These are phyloP conservation scores for Lycium barbarum DNA, from an alignment of 257 asterid genomes.

Conservation along the genomic window DNA sequence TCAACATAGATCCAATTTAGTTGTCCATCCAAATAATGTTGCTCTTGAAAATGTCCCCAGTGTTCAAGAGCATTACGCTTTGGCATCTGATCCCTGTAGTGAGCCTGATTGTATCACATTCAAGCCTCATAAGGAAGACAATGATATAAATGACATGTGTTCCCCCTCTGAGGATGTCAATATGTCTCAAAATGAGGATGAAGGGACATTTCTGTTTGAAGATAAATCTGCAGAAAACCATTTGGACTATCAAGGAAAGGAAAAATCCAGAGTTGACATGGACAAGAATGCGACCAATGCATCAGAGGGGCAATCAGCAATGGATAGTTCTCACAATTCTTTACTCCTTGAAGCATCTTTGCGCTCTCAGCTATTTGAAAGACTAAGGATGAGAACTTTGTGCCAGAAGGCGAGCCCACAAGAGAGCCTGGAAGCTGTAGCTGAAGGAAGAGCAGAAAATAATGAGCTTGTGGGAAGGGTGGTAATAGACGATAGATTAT, in stretches of 20 bases:
- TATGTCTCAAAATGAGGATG: constrained; percentile 45
- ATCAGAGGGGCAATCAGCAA: constrained; percentile 35
- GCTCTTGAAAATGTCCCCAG: constrained; percentile 35
- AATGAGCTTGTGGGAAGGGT: constrained; percentile 32
- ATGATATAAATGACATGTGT: constrained; percentile 37
- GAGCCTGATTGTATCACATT: constrained; percentile 46
- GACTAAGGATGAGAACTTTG: constrained; percentile 43
- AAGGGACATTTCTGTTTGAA: constrained; percentile 30
- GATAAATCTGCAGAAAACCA: constrained; percentile 37
- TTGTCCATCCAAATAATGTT: constrained; percentile 34
- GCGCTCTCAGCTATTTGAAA: constrained; percentile 59
- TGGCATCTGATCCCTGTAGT: constrained; percentile 37
- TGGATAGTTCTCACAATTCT: constrained; percentile 44
- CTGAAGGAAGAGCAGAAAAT: constrained; percentile 37
- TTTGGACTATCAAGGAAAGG: constrained; percentile 36
- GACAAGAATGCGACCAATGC: constrained; percentile 36
- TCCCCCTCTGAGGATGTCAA: constrained; percentile 40
- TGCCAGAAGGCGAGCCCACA: constrained; percentile 36
- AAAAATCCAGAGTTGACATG: constrained; percentile 26
- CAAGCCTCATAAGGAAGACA: constrained; percentile 39
- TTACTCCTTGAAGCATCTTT: constrained; percentile 59
- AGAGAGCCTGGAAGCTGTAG: constrained; percentile 32
- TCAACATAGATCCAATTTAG: constrained; percentile 34
- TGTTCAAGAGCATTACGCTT: constrained; percentile 29
- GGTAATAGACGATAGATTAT: constrained; percentile 30